Percentiles rank a stretch among this genome's conserved stretches.
Evolutionary conservation across 768 basidiomycete genomes (phyloP).

Genomic region (Gymnopilus junonius): DNA sequence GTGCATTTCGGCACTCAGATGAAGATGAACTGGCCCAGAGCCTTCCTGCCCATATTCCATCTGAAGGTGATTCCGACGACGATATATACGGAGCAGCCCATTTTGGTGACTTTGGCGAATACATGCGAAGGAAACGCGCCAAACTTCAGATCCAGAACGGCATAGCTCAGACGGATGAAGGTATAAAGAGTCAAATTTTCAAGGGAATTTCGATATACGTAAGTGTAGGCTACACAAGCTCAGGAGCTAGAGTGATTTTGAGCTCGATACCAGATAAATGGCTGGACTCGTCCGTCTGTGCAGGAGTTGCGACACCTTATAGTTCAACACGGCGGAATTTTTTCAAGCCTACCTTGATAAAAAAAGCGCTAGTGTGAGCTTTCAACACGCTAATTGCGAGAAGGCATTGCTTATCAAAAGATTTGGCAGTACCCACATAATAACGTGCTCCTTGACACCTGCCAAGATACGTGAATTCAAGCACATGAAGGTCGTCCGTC

Average conservation of each 20-base stretch:
- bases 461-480: slow-evolving; percentile 89
- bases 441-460: slow-evolving; percentile 90
- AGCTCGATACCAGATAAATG: slow-evolving; percentile 70
- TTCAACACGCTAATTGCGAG: neutral
- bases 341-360: slow-evolving; percentile 84
- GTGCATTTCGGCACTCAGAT: slow-evolving; percentile 25
- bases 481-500: slow-evolving; percentile 87
- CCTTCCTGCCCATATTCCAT: slow-evolving; percentile 4
- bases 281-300: slow-evolving; percentile 85
- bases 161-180: slow-evolving; percentile 30
- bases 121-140: slow-evolving; percentile 88
- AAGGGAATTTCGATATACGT: slow-evolving; percentile 83
- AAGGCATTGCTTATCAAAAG: neutral
- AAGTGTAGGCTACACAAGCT: slow-evolving; percentile 30
- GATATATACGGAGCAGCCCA: slow-evolving; percentile 74
- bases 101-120: slow-evolving; percentile 87
- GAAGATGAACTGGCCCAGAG: neutral
- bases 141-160: slow-evolving; percentile 87
- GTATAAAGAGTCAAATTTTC: slow-evolving; percentile 65
- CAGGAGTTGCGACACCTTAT: slow-evolving; percentile 85
- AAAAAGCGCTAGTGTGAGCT: slow-evolving; percentile 73
- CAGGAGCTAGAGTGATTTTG: neutral
- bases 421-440: slow-evolving; percentile 76
- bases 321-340: slow-evolving; percentile 80
- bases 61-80: slow-evolving; percentile 21